A percentile compares a stretch with the other conserved stretches of the same genome.
Conservation (phyloP, 352 stramenopile species). For the Pythium sp. region DNA sequence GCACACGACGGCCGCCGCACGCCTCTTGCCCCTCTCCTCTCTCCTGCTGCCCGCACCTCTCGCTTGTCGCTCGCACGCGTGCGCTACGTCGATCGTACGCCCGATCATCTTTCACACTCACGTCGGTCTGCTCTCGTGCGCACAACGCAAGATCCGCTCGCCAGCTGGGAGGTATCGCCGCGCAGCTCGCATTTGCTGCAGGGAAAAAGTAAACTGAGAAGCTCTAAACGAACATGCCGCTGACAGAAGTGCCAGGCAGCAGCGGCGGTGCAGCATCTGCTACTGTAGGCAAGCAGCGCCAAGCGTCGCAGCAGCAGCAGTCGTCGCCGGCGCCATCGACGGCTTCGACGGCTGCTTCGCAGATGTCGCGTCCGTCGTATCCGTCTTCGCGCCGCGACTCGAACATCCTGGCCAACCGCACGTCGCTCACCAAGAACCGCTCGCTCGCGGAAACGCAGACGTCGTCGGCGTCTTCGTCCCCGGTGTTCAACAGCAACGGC, state of each 20-base stretch:
- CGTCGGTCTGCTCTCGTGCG: neutral
- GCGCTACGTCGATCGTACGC: neutral
- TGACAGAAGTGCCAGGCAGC: neutral
- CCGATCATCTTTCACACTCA: neutral
- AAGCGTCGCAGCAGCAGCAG: neutral
- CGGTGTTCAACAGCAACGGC: neutral
- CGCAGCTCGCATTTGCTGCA: neutral
- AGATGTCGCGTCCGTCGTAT: constrained; percentile 10
- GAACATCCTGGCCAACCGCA: constrained; percentile 35
- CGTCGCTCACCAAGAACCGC: constrained; percentile 60
- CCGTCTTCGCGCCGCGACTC: constrained; percentile 19
- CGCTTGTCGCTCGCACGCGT: neutral
- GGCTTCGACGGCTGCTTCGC: neutral
- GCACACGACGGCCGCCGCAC: neutral
- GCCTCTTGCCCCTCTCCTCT: neutral
- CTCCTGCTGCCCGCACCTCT: neutral
- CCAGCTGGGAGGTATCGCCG: neutral
- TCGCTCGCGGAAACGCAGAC: constrained; percentile 15
- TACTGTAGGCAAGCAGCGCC: neutral
- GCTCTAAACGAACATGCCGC: neutral
- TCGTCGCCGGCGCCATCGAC: neutral
- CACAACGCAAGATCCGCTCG: constrained; percentile 3
- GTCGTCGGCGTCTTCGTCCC: constrained; percentile 21
- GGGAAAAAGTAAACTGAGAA: neutral
- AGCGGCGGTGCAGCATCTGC: neutral